A percentile compares a stretch with the other conserved stretches of the same genome.
These are phyloP conservation scores for Mycena albidolilacea DNA, from an alignment of 768 basidiomycete genomes.

Conservation along the genomic window DNA sequence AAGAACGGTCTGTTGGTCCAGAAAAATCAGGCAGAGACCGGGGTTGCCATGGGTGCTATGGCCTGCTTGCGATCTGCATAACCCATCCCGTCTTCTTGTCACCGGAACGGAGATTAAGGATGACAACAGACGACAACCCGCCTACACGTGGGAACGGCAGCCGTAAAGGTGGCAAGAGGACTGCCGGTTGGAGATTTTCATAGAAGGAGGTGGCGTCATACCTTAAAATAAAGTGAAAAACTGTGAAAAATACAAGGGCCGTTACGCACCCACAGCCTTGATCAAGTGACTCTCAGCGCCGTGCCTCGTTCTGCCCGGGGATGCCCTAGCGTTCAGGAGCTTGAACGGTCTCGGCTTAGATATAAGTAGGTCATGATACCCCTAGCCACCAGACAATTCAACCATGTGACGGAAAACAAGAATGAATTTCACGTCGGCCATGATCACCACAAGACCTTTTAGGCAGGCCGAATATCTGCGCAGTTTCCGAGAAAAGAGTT, in stretches of 20 bases:
- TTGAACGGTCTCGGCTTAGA: no score
- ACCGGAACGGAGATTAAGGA: conserved; percentile 37
- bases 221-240: conserved; percentile 16
- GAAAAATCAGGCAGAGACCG: no score
- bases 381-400: no score
- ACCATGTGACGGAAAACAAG: no score
- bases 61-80: background rate
- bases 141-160: background rate
- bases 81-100: conserved; percentile 1
- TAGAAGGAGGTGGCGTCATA: conserved; percentile 33
- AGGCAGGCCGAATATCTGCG: background rate
- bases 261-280: background rate
- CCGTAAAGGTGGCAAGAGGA: conserved; percentile 5
- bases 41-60: no score
- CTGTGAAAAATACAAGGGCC: background rate
- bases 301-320: no score
- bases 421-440: conserved; percentile 4
- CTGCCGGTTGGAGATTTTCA: conserved; percentile 6
- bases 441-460: conserved; percentile 27
- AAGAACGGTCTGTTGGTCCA: no score
- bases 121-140: background rate
- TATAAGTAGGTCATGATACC: no score
- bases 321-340: no score
- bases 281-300: no score
- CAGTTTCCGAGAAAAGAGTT: conserved; percentile 11